phyloP scores from a whole-genome alignment of 208 protist species.

The Blastocrithidia nonstop region DNA sequence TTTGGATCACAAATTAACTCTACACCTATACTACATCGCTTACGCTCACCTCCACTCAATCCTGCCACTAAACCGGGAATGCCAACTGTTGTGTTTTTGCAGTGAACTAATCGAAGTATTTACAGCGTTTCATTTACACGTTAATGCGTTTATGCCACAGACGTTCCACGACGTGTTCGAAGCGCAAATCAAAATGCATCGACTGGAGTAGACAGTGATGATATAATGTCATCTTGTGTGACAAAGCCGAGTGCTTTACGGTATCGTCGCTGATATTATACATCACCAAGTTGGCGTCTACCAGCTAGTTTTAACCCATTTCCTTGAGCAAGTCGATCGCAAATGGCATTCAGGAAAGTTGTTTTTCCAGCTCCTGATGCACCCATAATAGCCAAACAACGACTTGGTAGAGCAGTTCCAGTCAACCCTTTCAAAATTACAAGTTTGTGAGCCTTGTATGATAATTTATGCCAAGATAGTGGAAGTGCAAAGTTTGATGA shows the following conservation, averaged over 20 bases:
- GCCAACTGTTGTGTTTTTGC: constrained; percentile 55
- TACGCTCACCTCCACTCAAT: constrained; percentile 81
- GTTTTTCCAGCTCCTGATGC: constrained; percentile 77
- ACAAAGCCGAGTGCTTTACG: constrained; percentile 63
- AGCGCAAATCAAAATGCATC: constrained; percentile 62
- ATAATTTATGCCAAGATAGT: constrained; percentile 58
- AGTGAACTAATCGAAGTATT: constrained; percentile 43
- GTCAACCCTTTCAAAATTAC: constrained; percentile 51
- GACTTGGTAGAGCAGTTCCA: constrained; percentile 49
- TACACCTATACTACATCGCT: constrained; percentile 76
- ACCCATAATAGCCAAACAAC: constrained; percentile 72
- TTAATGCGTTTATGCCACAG: constrained; percentile 15
- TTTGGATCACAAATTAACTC: constrained; percentile 81
- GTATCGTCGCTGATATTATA: constrained; percentile 32
- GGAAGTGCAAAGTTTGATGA: constrained; percentile 20
- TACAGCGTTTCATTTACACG: constrained; percentile 52
- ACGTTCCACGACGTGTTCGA: constrained; percentile 41
- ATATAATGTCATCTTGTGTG: constrained; percentile 71
- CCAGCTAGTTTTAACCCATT: constrained; percentile 24
- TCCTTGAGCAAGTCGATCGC: constrained; percentile 29
- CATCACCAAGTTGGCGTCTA: constrained; percentile 44
- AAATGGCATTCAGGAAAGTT: constrained; percentile 74
- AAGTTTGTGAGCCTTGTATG: constrained; percentile 24
- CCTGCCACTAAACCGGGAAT: constrained; percentile 44
- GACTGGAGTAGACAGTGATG: constrained; percentile 35